Evolutionary conservation across 1,139 yeast genomes (phyloP).

Genomic region (Candida mesenterica): DNA sequence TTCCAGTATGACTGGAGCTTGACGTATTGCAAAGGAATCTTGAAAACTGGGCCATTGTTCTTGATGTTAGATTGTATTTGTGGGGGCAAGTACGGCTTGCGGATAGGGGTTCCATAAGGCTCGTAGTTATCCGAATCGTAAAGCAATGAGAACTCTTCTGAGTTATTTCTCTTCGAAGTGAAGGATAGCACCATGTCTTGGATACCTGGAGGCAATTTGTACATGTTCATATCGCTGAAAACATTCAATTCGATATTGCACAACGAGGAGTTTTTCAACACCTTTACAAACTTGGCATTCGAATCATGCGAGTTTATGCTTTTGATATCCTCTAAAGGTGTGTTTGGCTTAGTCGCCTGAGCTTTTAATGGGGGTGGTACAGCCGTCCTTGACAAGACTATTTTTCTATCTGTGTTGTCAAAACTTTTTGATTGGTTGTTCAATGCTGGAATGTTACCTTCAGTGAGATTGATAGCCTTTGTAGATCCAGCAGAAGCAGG

Average conservation of each 20-base stretch:
- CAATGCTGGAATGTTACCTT: background rate
- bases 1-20: constrained; percentile 49
- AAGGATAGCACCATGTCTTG: constrained; percentile 61
- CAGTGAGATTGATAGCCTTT: background rate
- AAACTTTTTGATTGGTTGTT: background rate
- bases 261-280: constrained; percentile 32
- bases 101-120: constrained; percentile 32
- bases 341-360: background rate
- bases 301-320: constrained; percentile 10
- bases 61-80: constrained; percentile 22
- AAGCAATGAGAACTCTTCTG: constrained; percentile 27
- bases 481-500: background rate
- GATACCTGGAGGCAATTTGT: constrained; percentile 67
- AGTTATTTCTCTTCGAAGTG: constrained; percentile 38
- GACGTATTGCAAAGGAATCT: constrained; percentile 37
- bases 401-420: background rate
- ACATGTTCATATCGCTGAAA: constrained; percentile 41
- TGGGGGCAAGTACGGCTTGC: constrained; percentile 42
- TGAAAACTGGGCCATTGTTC: constrained; percentile 13
- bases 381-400: background rate
- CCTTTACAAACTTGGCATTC: constrained; percentile 24
- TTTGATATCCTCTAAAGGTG: constrained; percentile 2
- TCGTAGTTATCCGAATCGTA: constrained; percentile 25
- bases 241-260: constrained; percentile 33
- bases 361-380: background rate